A percentile compares a stretch with the other conserved stretches of the same genome.
These are phyloP conservation scores for Penicillium sp. DNA, from an alignment of 2,329 filamentous ascomycete genomes.

Conservation along the genomic window DNA sequence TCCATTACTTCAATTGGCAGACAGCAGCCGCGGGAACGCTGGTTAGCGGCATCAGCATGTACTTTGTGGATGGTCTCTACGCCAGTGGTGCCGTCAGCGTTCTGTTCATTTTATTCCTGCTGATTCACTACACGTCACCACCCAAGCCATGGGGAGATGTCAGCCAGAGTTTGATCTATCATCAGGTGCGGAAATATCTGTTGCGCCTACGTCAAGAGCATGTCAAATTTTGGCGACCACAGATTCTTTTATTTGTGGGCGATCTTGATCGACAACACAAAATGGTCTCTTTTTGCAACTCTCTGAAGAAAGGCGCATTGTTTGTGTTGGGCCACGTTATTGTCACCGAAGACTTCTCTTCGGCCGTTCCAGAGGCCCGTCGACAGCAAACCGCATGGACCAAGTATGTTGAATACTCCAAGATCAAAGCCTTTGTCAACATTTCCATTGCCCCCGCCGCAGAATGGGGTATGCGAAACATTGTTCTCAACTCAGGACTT, in stretches of 20 bases:
- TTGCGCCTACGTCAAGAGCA: constrained; percentile 82
- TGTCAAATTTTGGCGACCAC: constrained; percentile 90
- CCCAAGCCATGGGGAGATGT: constrained; percentile 91
- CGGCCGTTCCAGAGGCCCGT: constrained; percentile 76
- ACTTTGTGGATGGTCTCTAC: constrained; percentile 82
- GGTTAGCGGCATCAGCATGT: constrained; percentile 80
- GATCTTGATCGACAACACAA: constrained; percentile 78
- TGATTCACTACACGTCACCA: constrained; percentile 82
- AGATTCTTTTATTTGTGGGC: constrained; percentile 81
- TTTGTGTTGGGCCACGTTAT: constrained; percentile 88
- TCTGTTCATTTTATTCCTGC: constrained; percentile 72
- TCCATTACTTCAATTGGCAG: constrained; percentile 86
- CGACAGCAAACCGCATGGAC: constrained; percentile 80
- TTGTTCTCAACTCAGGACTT: constrained; percentile 77
- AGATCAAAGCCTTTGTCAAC: constrained; percentile 87
- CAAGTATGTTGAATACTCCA: constrained; percentile 81
- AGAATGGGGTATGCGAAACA: constrained; percentile 81
- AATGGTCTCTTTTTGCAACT: constrained; percentile 88
- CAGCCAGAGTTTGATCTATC: constrained; percentile 83
- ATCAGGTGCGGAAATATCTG: constrained; percentile 84
- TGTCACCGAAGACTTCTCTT: constrained; percentile 77
- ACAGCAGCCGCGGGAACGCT: constrained; percentile 74
- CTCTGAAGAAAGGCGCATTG: constrained; percentile 80
- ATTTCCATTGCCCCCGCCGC: constrained; percentile 78
- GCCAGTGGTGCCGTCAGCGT: constrained; percentile 73